Conservation (phyloP, 768 basidiomycete genomes). For the Panaeolus cyanescens region DNA sequence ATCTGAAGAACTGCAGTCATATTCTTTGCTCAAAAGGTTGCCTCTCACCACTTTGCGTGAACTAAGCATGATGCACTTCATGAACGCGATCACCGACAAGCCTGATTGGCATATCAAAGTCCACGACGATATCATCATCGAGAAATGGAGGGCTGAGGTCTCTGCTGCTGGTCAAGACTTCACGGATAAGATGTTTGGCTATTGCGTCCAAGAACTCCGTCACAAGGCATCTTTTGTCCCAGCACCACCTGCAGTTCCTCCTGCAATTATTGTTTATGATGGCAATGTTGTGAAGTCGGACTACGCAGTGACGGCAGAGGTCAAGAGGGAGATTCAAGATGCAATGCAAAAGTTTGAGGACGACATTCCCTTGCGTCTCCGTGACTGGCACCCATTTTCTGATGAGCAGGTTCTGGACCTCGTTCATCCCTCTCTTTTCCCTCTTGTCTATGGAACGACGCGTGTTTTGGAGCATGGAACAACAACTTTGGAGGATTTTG, state of each 20-base stretch:
- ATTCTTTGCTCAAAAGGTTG: conserved; percentile 13
- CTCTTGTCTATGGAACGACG: conserved; percentile 36
- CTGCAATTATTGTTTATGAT: conserved; percentile 21
- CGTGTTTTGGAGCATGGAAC: conserved; percentile 17
- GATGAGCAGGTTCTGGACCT: conserved; percentile 44
- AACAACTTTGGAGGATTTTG: conserved; percentile 22
- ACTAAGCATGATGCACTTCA: conserved; percentile 32
- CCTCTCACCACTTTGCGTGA: conserved; percentile 28
- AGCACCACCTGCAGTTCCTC: not conserved
- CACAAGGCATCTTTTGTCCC: conserved; percentile 17
- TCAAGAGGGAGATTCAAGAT: conserved; percentile 23
- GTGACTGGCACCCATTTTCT: conserved; percentile 49
- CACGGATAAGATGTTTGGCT: conserved; percentile 22
- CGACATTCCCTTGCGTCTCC: conserved; percentile 28
- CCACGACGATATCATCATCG: conserved; percentile 18
- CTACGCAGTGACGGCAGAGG: conserved; percentile 24
- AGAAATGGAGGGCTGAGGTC: conserved; percentile 26
- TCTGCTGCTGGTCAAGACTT: conserved; percentile 16
- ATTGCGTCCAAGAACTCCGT: conserved; percentile 26
- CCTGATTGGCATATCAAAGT: conserved; percentile 31
- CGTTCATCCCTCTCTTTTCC: conserved; percentile 45
- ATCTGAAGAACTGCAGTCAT: too few relatives aligned
- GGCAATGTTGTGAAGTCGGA: conserved; percentile 34
- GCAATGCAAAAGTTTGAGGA: conserved; percentile 33
- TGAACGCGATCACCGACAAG: conserved; percentile 37